Percentiles rank a stretch among this genome's conserved stretches.
phyloP scores from a whole-genome alignment of 2,329 filamentous ascomycete species.

The Scortechinia acanthostroma region DNA sequence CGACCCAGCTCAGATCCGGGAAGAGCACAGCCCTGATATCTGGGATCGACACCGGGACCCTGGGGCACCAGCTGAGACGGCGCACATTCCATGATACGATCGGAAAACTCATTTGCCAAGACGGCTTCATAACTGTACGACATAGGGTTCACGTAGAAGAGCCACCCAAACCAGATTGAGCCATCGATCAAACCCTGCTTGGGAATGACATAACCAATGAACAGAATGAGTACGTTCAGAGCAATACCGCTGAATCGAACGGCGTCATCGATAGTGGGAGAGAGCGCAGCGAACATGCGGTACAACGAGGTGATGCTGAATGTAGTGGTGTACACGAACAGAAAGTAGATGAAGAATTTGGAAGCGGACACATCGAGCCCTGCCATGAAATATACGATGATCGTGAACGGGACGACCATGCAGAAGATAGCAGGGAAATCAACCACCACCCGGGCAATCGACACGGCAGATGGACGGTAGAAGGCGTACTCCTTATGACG shows the following conservation, averaged over 20 bases:
- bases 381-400: conserved; percentile 62
- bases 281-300: conserved; percentile 60
- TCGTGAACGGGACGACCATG: conserved; percentile 49
- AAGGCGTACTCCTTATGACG: conserved; percentile 64
- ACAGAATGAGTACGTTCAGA: conserved; percentile 55
- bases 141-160: conserved; percentile 39
- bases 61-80: conserved; percentile 48
- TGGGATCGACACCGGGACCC: conserved; percentile 43
- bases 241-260: conserved; percentile 57
- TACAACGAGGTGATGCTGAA: conserved; percentile 58
- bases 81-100: conserved; percentile 43
- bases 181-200: conserved; percentile 47
- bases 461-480: conserved; percentile 62
- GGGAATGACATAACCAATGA: conserved; percentile 62
- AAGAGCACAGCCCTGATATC: conserved; percentile 55
- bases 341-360: conserved; percentile 60
- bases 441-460: conserved; percentile 53
- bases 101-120: conserved; percentile 21
- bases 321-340: conserved; percentile 57
- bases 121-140: conserved; percentile 12
- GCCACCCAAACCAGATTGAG: conserved; percentile 63
- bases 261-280: conserved; percentile 58
- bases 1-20: conserved; percentile 45
- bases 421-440: conserved; percentile 53
- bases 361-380: conserved; percentile 46